A percentile compares a stretch with the other conserved stretches of the same genome.
Conservation (phyloP, 2,329 filamentous ascomycete genomes). For the Paradendryphiella salina region DNA sequence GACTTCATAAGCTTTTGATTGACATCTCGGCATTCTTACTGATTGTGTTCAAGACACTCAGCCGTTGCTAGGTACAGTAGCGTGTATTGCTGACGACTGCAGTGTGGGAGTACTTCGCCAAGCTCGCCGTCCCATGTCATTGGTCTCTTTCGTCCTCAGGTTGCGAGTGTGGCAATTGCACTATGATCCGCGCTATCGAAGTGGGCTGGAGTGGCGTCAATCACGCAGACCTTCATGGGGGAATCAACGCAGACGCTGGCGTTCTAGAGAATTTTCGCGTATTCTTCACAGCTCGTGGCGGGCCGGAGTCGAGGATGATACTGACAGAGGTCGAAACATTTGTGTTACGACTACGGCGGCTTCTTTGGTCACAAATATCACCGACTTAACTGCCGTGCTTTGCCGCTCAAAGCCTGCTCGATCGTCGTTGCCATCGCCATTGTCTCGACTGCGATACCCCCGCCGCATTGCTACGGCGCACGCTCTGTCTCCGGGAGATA, state of each 20-base stretch:
- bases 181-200: slow-evolving; percentile 2
- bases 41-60: neutral
- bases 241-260: neutral
- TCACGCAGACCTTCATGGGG: neutral
- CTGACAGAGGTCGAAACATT: neutral
- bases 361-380: neutral
- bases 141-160: neutral
- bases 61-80: neutral
- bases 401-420: slow-evolving; percentile 5
- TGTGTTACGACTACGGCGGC: neutral
- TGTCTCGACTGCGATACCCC: slow-evolving; percentile 11
- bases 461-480: slow-evolving; percentile 11
- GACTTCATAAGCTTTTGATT: neutral
- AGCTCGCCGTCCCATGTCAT: neutral
- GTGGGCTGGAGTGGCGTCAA: neutral
- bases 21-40: neutral
- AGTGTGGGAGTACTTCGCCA: neutral
- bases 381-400: neutral
- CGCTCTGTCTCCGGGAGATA: slow-evolving; percentile 23
- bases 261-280: neutral
- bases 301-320: neutral
- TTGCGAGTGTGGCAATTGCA: slow-evolving; percentile 1
- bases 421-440: slow-evolving; percentile 12
- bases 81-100: slow-evolving; percentile 3
- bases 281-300: neutral